Percentiles rank a stretch among this genome's conserved stretches.
These are phyloP conservation scores for Aspergillus candidus DNA, from an alignment of 2,329 filamentous ascomycete species.

Conservation along the genomic window DNA sequence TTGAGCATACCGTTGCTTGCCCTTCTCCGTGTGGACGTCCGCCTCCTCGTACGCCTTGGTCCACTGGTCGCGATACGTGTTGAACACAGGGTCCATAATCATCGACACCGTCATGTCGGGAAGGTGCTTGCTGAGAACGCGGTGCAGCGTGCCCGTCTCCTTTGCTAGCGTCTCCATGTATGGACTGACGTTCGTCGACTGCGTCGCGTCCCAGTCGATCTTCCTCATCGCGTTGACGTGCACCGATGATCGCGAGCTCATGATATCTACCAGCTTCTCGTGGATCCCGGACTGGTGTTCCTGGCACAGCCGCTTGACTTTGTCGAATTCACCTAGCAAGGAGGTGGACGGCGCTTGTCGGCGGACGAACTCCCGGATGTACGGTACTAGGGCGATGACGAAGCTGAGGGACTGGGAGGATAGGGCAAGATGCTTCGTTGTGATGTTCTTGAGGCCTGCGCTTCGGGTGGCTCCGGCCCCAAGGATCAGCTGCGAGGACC, in stretches of 20 bases:
- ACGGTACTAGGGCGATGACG: constrained; percentile 77
- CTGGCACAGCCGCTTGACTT: constrained; percentile 72
- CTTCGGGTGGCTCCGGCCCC: constrained; percentile 85
- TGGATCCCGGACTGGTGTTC: constrained; percentile 89
- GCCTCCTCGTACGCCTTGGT: constrained; percentile 63
- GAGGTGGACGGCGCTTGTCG: constrained; percentile 56
- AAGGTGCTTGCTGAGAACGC: constrained; percentile 75
- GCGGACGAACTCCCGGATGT: constrained; percentile 84
- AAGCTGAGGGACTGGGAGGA: constrained; percentile 86
- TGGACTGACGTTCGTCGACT: constrained; percentile 48
- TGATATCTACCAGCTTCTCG: constrained; percentile 89
- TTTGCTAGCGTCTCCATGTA: constrained; percentile 86
- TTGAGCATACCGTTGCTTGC: constrained; percentile 61
- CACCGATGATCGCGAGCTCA: constrained; percentile 67
- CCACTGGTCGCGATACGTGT: constrained; percentile 73
- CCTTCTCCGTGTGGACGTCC: constrained; percentile 58
- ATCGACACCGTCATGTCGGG: constrained; percentile 68
- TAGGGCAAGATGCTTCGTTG: constrained; percentile 86
- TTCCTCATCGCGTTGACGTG: constrained; percentile 70
- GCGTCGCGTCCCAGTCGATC: constrained; percentile 63
- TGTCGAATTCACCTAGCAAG: constrained; percentile 80
- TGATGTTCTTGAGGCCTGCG: constrained; percentile 91
- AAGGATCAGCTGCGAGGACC: constrained; percentile 91
- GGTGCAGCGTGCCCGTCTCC: constrained; percentile 77
- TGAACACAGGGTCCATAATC: constrained; percentile 83